Base-by-base conservation (phyloP, 2,329 filamentous ascomycete species). In the Cladosporium halotolerans region DNA sequence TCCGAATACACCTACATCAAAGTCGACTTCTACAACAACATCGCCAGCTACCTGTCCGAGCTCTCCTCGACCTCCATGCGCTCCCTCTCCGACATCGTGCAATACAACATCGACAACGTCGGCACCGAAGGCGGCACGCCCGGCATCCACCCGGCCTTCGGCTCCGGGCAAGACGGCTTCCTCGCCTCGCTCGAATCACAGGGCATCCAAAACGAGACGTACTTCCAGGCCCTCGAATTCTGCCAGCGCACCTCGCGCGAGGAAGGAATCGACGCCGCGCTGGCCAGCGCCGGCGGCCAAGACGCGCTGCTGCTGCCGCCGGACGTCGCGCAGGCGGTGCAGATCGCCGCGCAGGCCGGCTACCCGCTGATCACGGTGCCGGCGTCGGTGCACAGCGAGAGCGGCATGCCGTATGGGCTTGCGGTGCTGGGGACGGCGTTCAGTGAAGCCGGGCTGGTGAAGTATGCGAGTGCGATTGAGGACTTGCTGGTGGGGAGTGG, bases 1-100 rank as follows among this genome's bases (percentile, higher is more conserved):
- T 88, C 83, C 11, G 85, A 89, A 66, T 89, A 84, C 68, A 86
- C 82, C 0, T 81, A 85, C 45, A 76, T 89, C 58, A 88, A 88
- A 66, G 81, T 84, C 0, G 83, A 87, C 64, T 85, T 85, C 61
- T 85, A 85, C 61, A 80, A 84, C 68, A 79, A 85, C 67, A 79
- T 88, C 66, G 76, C 77, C 52, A 67, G 72, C 1, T 89, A 88
- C 59, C 78, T 88, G 0, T 73, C 79, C 0, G 78, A 83, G 58
- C 73, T 88, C 0, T 69, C 73, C 19, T 86, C 86, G 69, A 85
- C 82, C 5, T 65, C 75, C 5, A 76, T 86, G 36, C 74, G 72
- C 33, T 77, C 76, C 1, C 70, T 88, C 0, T 79, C 83, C 58
- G 84, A 88, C 58, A 77, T 87, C n/a, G 76, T 88, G 8, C 66